These are phyloP conservation scores for Chlorencoelia australis DNA, from an alignment of 2,329 filamentous ascomycete genomes.

Conservation along the genomic window DNA sequence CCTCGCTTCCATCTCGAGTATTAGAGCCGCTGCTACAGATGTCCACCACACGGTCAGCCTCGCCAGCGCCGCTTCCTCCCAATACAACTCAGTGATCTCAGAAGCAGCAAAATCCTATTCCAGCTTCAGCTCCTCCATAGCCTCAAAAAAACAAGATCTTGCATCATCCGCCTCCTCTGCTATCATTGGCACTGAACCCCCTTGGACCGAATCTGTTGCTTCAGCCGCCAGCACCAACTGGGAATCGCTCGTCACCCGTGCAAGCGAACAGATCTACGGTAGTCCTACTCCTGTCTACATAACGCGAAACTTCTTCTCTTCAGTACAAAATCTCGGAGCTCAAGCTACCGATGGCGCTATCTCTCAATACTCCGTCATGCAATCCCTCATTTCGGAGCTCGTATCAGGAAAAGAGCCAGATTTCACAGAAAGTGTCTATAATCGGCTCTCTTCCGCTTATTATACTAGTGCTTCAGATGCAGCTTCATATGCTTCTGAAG, in stretches of 20 bases:
- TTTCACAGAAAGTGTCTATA: slow-evolving; percentile 73
- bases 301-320: slow-evolving; percentile 34
- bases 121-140: slow-evolving; percentile 48
- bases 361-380: slow-evolving; percentile 59
- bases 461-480: slow-evolving; percentile 44
- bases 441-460: slow-evolving; percentile 61
- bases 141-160: slow-evolving; percentile 27
- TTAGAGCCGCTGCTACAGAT: slow-evolving; percentile 26
- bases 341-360: slow-evolving; percentile 51
- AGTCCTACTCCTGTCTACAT: slow-evolving; percentile 25
- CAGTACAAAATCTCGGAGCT: slow-evolving; percentile 47
- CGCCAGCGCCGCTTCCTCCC: slow-evolving; percentile 33
- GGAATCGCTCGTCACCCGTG: slow-evolving; percentile 25
- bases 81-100: slow-evolving; percentile 34
- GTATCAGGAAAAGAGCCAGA: slow-evolving; percentile 68
- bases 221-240: slow-evolving; percentile 35
- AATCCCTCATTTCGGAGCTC: slow-evolving; percentile 65
- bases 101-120: slow-evolving; percentile 37
- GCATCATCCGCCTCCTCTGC: slow-evolving; percentile 25
- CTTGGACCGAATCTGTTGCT: slow-evolving; percentile 41
- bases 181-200: slow-evolving; percentile 33
- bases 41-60: slow-evolving; percentile 30
- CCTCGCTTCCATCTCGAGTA: slow-evolving; percentile 31
- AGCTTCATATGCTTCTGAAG: slow-evolving; percentile 38
- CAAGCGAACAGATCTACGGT: slow-evolving; percentile 26